These are phyloP conservation scores for Petasospora fabianii DNA, from an alignment of 1,139 yeast genomes.

Conservation along the genomic window DNA sequence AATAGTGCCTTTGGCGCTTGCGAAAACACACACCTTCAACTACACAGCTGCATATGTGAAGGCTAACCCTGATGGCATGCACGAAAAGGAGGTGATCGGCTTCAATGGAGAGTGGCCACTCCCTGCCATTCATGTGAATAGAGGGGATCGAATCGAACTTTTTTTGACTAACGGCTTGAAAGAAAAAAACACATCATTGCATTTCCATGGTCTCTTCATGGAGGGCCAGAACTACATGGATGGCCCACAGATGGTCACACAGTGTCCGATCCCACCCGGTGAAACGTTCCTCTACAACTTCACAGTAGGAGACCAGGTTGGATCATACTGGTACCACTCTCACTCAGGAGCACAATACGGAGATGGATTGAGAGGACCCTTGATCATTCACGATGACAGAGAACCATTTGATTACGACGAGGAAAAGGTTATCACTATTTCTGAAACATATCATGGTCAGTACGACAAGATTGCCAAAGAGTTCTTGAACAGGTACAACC, in stretches of 20 bases:
- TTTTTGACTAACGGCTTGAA: constrained; percentile 56
- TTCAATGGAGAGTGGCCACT: constrained; percentile 72
- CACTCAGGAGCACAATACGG: constrained; percentile 74
- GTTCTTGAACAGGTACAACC: constrained; percentile 63
- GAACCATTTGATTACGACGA: constrained; percentile 58
- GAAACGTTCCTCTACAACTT: constrained; percentile 60
- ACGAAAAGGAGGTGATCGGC: constrained; percentile 52
- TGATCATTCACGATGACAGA: constrained; percentile 58
- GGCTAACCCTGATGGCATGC: constrained; percentile 64
- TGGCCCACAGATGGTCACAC: constrained; percentile 75
- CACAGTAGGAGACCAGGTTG: constrained; percentile 60
- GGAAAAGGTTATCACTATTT: constrained; percentile 51
- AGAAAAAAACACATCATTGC: constrained; percentile 57
- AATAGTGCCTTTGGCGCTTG: constrained; percentile 20
- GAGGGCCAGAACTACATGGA: constrained; percentile 62
- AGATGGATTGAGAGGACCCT: constrained; percentile 74
- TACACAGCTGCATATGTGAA: constrained; percentile 53
- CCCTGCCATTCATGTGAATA: constrained; percentile 61
- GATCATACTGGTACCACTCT: constrained; percentile 83
- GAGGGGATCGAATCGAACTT: constrained; percentile 58
- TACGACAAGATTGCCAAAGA: constrained; percentile 41
- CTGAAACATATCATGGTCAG: constrained; percentile 61
- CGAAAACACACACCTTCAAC: constrained; percentile 48
- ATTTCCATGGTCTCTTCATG: constrained; percentile 75
- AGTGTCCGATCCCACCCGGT: constrained; percentile 73